Base-by-base conservation (phyloP, 108 stramenopile genomes). In the Nitzschia inconspicua region DNA sequence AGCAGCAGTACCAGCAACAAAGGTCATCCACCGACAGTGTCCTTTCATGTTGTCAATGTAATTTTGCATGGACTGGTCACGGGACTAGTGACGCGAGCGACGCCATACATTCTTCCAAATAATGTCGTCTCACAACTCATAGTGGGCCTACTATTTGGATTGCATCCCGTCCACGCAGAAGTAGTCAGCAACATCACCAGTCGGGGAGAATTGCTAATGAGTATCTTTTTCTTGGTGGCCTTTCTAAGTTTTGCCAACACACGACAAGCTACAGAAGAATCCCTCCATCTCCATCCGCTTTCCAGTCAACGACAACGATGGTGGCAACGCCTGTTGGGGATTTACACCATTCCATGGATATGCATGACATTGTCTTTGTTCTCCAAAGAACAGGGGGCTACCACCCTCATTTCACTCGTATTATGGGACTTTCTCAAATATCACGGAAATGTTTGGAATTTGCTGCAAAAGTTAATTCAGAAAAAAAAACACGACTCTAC, bases 151-250 rank as follows among this genome's bases (percentile, higher is more conserved):
- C 30, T 76, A 8, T 80, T 80, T 66, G 79, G 62, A 7, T 22
- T 80, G 22, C 79, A 80, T 65, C 79, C 79, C 1, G 79, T 80
- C 1, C 79, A 80, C 47, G 74, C 73, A 47, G 79, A 80, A 44
- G 74, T 65, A 19, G 79, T 80, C n/a, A 68, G 66, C 66, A 80
- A 79, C 35, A 65, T 80, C 46, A 80, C 79, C 23, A 80, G 79
- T 68, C 74, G 79, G 30, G 79, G 79, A 1, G 79, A 80, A 60
- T 3, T 80, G 39, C 53, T 80, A 9, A 80, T 80, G 79, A 66
- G 68, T 16, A 11, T 68, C 14, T 80, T 80, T 56, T 72, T 64
- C 30, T 41, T 76, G 9, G 7, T 69, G 30, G 70, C 75, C 18
- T 80, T 80, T 57, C 46, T 80, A 27, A 65, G 62, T 8, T 75